These are phyloP conservation scores for Fagopyrum esculentum DNA, from an alignment of 148 eudicot species.

Conservation along the genomic window DNA sequence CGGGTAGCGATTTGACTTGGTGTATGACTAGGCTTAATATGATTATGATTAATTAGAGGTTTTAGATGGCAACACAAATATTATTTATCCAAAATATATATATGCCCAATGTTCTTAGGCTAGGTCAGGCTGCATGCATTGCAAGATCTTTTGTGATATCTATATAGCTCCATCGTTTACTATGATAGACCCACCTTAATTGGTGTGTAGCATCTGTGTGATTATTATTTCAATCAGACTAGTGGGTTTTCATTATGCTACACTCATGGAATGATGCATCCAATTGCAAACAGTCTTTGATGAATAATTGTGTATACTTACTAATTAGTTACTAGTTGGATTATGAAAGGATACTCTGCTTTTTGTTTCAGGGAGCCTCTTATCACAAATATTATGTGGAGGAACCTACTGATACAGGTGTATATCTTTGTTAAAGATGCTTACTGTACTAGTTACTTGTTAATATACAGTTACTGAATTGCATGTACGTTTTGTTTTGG, in stretches of 20 bases:
- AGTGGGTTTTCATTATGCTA: no score
- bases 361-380: constrained; percentile 43
- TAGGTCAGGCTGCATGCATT: no score
- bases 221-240: not conserved
- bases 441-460: not conserved
- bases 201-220: not conserved
- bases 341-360: not conserved
- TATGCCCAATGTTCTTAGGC: not conserved
- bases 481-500: not conserved
- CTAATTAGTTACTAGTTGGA: not conserved
- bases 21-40: not conserved
- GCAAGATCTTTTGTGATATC: no score
- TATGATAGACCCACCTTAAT: not conserved
- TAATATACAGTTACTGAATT: not conserved
- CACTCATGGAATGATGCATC: no score
- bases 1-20: not conserved
- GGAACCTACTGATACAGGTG: constrained; percentile 67
- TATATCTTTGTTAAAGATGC: not conserved
- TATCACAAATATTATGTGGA: constrained; percentile 38
- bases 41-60: not conserved
- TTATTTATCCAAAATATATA: not conserved
- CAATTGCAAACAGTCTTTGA: no score
- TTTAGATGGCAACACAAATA: not conserved
- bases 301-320: not conserved
- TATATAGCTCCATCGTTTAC: not conserved